Evolutionary conservation across 768 basidiomycete species (phyloP).

Genomic region (Tephrocybe sp.): DNA sequence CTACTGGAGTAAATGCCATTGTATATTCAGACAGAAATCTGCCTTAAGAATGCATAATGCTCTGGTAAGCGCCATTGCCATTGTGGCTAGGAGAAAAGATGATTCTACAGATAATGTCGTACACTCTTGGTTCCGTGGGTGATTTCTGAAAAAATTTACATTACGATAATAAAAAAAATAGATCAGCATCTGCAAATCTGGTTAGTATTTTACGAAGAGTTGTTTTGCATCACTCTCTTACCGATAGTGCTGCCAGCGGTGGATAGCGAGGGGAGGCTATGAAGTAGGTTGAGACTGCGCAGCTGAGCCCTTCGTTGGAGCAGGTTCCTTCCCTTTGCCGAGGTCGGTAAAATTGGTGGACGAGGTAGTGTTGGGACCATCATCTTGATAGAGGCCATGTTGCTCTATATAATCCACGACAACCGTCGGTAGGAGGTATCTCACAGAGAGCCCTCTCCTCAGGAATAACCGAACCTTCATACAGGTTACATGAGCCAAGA

Average conservation of each 20-base stretch:
- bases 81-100: not conserved
- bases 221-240: not conserved
- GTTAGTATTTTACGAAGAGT: not conserved
- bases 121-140: conserved; percentile 15
- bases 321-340: conserved; percentile 37
- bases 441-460: conserved; percentile 76
- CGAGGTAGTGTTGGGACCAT: conserved; percentile 30
- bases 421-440: conserved; percentile 87
- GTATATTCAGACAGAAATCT: too few species aligned
- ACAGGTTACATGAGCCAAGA: not conserved
- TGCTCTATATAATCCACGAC: conserved; percentile 96
- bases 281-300: conserved; percentile 17
- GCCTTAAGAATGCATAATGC: too few species aligned
- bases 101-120: conserved; percentile 17
- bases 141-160: conserved; percentile 12
- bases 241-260: not conserved
- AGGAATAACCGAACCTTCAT: conserved; percentile 66
- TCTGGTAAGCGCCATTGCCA: conserved; percentile 1
- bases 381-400: conserved; percentile 74
- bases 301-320: conserved; percentile 27
- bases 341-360: conserved; percentile 13
- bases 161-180: conserved; percentile 9
- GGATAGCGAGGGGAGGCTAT: conserved; percentile 8
- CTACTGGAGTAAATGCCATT: too few species aligned
- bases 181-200: conserved; percentile 5